A percentile compares a stretch with the other conserved stretches of the same genome.
Conservation (phyloP, 768 basidiomycete genomes). For the Zangia roseola region DNA sequence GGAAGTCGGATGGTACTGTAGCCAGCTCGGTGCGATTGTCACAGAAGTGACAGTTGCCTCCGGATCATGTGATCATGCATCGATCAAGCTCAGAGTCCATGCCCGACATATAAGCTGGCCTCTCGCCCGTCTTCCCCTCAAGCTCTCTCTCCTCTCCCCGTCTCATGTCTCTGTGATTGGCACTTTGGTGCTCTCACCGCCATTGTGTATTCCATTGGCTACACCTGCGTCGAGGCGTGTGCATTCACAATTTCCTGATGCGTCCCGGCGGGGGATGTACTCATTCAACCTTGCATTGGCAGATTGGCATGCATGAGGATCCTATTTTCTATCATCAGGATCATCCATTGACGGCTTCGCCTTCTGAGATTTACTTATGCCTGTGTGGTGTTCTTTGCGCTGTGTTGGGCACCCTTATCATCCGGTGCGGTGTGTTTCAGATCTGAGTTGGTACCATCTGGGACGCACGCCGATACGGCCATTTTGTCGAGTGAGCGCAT, state of each 20-base stretch:
- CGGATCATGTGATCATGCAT: no score
- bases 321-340: conserved; percentile 13
- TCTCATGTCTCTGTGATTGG: no score
- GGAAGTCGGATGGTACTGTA: no score
- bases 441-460: background rate
- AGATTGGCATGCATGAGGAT: conserved; percentile 10
- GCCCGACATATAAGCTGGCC: no score
- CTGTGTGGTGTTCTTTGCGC: background rate
- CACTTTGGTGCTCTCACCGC: background rate
- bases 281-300: background rate
- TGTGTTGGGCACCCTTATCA: background rate
- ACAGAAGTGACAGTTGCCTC: no score
- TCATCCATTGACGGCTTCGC: background rate
- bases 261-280: background rate
- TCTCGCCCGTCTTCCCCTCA: no score
- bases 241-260: background rate
- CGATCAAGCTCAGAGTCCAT: no score
- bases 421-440: background rate
- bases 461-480: background rate
- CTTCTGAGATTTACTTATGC: background rate
- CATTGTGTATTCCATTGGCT: background rate
- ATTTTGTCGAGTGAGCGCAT: background rate
- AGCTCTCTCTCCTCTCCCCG: no score
- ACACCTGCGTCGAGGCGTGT: conserved; percentile 3
- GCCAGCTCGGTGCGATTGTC: no score